Conservation (phyloP, 345 rosid species). For the Dovyalis caffra region DNA sequence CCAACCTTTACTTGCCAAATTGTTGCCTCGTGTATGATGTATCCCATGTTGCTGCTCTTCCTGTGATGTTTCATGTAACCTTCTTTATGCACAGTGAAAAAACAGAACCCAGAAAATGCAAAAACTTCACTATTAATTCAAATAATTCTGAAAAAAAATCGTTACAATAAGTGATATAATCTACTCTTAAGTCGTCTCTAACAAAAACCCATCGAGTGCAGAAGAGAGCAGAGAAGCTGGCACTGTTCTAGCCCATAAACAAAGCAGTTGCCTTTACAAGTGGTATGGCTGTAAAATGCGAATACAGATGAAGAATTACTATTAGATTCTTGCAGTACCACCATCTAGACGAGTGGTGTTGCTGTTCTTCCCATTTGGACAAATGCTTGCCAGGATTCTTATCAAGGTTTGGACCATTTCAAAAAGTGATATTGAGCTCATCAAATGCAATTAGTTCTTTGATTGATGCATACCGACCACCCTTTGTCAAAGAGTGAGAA, state of each 20-base stretch:
- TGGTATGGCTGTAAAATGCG: neutral
- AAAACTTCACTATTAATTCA: neutral
- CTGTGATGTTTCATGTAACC: neutral
- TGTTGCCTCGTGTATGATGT: neutral
- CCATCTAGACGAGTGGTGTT: neutral
- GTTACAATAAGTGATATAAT: neutral
- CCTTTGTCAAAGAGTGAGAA: neutral
- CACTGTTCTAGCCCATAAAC: neutral
- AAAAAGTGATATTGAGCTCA: neutral
- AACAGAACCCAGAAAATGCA: neutral
- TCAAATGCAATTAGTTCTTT: neutral
- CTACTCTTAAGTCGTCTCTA: neutral
- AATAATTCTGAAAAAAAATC: neutral
- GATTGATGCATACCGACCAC: neutral
- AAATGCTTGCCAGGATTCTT: constrained; percentile 6
- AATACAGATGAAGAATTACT: neutral
- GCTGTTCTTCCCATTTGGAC: neutral
- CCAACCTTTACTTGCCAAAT: neutral
- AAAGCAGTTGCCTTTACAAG: neutral
- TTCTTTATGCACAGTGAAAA: neutral
- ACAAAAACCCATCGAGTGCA: neutral
- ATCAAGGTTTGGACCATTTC: neutral
- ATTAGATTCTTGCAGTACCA: constrained; percentile 3
- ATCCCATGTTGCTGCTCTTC: neutral
- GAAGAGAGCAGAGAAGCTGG: neutral